Evolutionary conservation across 2,329 filamentous ascomycete genomes (phyloP).

Genomic region (Knufia fluminis): DNA sequence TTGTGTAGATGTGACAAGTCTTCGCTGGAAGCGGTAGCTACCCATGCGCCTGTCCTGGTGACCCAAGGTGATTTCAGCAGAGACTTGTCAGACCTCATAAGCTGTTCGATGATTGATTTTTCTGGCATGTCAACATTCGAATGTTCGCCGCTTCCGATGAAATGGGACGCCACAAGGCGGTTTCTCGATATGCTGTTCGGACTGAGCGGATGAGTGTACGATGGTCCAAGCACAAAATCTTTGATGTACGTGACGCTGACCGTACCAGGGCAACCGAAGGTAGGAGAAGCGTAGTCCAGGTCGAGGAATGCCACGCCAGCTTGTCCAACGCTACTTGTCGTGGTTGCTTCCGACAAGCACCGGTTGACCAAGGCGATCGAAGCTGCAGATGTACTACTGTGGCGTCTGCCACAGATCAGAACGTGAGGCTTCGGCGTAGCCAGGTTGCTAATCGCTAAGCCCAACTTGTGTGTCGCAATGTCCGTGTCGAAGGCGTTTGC

Average conservation of each 20-base stretch:
- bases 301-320: constrained; percentile 1
- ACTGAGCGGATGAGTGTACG: background rate
- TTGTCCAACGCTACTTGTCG: background rate
- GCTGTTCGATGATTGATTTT: background rate
- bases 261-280: constrained; percentile 1
- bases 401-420: constrained; percentile 1
- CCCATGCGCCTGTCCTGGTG: constrained; percentile 2
- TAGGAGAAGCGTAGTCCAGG: background rate
- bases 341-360: background rate
- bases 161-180: background rate
- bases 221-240: background rate
- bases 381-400: background rate
- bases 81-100: background rate
- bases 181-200: background rate
- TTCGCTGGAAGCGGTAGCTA: too few species aligned
- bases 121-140: background rate
- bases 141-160: background rate
- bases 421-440: background rate
- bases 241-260: background rate
- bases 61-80: background rate
- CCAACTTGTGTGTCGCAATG: too few species aligned
- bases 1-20: background rate
- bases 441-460: background rate
- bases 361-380: background rate
- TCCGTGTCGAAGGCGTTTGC: too few species aligned